Percentiles rank a stretch among this genome's conserved stretches.
Conservation (phyloP, 164 flowering plant species). For the Tetrastigma voinierianum region DNA sequence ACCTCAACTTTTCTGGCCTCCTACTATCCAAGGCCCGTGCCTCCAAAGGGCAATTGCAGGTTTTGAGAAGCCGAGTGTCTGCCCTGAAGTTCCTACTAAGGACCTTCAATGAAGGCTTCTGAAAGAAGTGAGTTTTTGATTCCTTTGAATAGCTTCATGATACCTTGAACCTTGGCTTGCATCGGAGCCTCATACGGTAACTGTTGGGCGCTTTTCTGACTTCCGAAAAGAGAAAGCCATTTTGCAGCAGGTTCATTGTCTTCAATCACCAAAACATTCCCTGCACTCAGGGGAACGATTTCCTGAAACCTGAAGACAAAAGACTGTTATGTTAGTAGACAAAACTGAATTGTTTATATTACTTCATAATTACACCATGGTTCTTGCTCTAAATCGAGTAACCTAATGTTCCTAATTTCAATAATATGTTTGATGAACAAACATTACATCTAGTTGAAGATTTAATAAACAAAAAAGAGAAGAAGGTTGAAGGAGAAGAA, state of each 20-base stretch:
- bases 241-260: slow-evolving; percentile 91
- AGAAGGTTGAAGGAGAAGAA: neutral
- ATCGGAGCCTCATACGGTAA: slow-evolving; percentile 29
- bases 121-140: slow-evolving; percentile 45
- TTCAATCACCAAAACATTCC: slow-evolving; percentile 80
- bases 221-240: slow-evolving; percentile 84
- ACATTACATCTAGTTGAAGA: no score
- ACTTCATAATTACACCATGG: neutral
- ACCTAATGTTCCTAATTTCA: no score
- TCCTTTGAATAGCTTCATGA: slow-evolving; percentile 20
- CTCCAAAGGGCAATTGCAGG: slow-evolving; percentile 68
- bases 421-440: no score
- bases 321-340: neutral
- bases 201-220: slow-evolving; percentile 81
- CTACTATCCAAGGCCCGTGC: slow-evolving; percentile 20
- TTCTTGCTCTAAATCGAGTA: no score
- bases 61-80: slow-evolving; percentile 58
- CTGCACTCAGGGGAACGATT: slow-evolving; percentile 92
- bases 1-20: slow-evolving; percentile 34
- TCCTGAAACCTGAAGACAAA: slow-evolving; percentile 82
- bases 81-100: slow-evolving; percentile 50
- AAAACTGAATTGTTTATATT: neutral
- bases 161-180: slow-evolving; percentile 14
- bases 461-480: no score
- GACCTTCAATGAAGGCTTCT: slow-evolving; percentile 77